Evolutionary conservation across 2,329 filamentous ascomycete species (phyloP), one percentile per base, ranked within the genome.

Genomic region (Ilyonectria sp.): DNA sequence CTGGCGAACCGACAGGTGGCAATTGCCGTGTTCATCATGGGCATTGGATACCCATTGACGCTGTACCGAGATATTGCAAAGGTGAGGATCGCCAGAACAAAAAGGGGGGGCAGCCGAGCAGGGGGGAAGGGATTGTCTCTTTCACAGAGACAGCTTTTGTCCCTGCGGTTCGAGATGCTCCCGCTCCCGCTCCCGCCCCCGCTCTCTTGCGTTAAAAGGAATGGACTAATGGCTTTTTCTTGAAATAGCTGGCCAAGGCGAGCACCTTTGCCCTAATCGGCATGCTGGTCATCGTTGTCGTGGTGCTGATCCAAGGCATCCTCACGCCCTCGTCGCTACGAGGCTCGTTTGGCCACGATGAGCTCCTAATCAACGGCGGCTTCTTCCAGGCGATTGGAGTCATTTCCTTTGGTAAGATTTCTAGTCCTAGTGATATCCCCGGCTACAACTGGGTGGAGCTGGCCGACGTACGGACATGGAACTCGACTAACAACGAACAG

Each of bases 51-150:
- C 78, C 96, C 96, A 6, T 83, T 99, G 77, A 97, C 94, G 59
- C 84, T 99, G 61, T 99, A 99, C 83, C 88, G 96, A 75, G 96
- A 99, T 81, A 99, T 99, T 82, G 92, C 96, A 64, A 98, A 98
- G 91, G 93, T 95, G 81, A 77, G 86, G 40, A 35, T 43, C 31
- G 40, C 26, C 33, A 35, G 33, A 35, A 35, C 10, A 23, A 50
- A 56, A 21, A 43, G n/a, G 44, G 43, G 52, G 37, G 21, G 4
- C 11, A 3, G 26, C 40, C 4, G 53, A 26, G 33, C 37, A 56
- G 35, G 19, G 9, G 17, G 15, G 31, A 47, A 23, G 37, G 29
- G 43, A 26, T 35, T 21, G n/a, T 7, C 15, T 53, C 44, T 4
- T 23, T 10, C 23, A 31, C 37, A 40, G 59, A 29, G 23, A 35